Conservation (phyloP, 208 protist genomes). For the Trichomonas tenax region DNA sequence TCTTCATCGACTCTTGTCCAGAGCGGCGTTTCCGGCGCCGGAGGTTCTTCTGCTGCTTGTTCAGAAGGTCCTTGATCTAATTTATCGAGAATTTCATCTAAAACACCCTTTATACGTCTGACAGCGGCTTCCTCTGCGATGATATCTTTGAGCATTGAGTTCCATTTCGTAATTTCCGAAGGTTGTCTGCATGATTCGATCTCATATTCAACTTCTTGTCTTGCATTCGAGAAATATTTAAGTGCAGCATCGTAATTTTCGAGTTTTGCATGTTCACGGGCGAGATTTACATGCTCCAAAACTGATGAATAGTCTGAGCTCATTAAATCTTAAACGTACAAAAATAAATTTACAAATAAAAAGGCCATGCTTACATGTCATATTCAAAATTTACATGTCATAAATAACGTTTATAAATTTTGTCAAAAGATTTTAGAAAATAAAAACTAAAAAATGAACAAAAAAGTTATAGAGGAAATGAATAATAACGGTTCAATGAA, state of each 20-base stretch:
- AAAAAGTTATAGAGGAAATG: no score
- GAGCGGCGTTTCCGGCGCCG: background rate
- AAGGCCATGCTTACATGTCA: no score
- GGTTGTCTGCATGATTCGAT: background rate
- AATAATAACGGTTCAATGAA: no score
- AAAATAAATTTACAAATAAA: no score
- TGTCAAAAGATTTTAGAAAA: no score
- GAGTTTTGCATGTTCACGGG: constrained; percentile 36
- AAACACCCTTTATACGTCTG: background rate
- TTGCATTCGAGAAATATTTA: background rate
- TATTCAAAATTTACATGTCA: no score
- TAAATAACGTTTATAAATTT: no score
- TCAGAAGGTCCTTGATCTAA: background rate
- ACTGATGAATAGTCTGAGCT: background rate
- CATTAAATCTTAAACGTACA: no score
- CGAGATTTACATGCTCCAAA: constrained; percentile 21
- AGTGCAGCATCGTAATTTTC: constrained; percentile 40
- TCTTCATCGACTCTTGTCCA: background rate
- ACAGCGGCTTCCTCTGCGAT: background rate
- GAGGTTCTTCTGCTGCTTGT: background rate
- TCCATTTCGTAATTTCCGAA: background rate
- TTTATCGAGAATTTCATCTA: background rate
- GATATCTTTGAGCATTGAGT: background rate
- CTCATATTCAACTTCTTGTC: background rate
- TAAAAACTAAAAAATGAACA: no score